These are phyloP conservation scores for Lachnellula cervina DNA, from an alignment of 2,329 filamentous ascomycete species.

Conservation along the genomic window DNA sequence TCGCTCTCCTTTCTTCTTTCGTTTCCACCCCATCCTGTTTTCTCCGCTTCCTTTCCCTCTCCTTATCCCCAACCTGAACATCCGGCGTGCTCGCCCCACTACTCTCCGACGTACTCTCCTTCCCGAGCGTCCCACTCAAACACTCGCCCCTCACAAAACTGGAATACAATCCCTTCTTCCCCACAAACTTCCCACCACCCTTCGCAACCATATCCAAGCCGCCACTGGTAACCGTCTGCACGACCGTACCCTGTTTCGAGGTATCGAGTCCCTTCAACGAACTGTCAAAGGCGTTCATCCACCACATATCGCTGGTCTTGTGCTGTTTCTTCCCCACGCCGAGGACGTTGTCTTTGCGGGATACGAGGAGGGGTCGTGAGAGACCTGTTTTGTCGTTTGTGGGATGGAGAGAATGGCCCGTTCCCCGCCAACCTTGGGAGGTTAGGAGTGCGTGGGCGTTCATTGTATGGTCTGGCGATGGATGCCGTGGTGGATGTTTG, in stretches of 20 bases:
- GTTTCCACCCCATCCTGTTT: conserved; percentile 24
- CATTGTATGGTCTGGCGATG: conserved; percentile 48
- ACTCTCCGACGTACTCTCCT: conserved; percentile 12
- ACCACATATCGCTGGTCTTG: conserved; percentile 78
- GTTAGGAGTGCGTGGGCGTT: conserved; percentile 78
- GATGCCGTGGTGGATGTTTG: not conserved
- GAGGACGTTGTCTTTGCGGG: conserved; percentile 73
- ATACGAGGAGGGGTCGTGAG: conserved; percentile 74
- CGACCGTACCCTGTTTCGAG: conserved; percentile 48
- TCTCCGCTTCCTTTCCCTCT: conserved; percentile 29
- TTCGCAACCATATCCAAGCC: conserved; percentile 53
- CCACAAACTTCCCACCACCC: conserved; percentile 53
- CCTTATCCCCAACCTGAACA: conserved; percentile 27
- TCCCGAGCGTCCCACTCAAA: conserved; percentile 63
- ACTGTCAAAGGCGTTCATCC: conserved; percentile 90
- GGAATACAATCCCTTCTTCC: conserved; percentile 60
- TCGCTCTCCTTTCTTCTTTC: conserved; percentile 33
- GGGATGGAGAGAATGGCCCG: conserved; percentile 81
- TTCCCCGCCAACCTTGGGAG: conserved; percentile 84
- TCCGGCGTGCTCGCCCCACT: conserved; percentile 10
- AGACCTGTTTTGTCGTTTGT: conserved; percentile 69
- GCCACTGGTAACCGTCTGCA: conserved; percentile 51
- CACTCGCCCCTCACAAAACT: conserved; percentile 80
- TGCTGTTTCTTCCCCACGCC: conserved; percentile 76
- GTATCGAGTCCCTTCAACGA: conserved; percentile 76